These are phyloP conservation scores for Hypholoma sublateritium DNA, from an alignment of 768 basidiomycete species.

Conservation along the genomic window DNA sequence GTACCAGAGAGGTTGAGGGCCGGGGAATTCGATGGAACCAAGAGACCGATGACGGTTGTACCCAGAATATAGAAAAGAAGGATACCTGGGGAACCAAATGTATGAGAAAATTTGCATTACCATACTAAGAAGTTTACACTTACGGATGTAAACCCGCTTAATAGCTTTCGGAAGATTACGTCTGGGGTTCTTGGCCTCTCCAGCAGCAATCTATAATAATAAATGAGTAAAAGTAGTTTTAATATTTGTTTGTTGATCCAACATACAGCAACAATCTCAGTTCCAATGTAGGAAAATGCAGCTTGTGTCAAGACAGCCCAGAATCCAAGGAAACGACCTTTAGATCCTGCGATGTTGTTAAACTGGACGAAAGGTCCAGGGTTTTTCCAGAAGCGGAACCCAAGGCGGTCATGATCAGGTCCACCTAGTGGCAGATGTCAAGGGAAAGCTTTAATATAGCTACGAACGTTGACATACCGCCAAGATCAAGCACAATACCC, in stretches of 20 bases:
- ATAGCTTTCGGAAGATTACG: slow-evolving; percentile 64
- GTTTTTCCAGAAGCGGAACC: slow-evolving; percentile 81
- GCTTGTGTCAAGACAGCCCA: slow-evolving; percentile 74
- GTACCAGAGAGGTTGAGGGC: slow-evolving; percentile 49
- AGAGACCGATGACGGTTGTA: slow-evolving; percentile 76
- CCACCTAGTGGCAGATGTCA: slow-evolving; percentile 53
- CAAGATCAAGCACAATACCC: slow-evolving; percentile 59
- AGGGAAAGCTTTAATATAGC: not conserved
- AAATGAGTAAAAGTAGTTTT: not conserved
- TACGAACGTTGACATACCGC: not conserved
- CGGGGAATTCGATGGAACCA: slow-evolving; percentile 68
- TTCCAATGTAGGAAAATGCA: slow-evolving; percentile 91
- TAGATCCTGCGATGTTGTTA: slow-evolving; percentile 56
- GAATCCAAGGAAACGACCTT: slow-evolving; percentile 71
- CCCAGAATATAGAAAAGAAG: slow-evolving; percentile 76
- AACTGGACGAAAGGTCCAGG: slow-evolving; percentile 89
- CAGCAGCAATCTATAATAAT: slow-evolving; percentile 70
- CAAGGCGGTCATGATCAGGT: slow-evolving; percentile 72
- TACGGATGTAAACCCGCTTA: slow-evolving; percentile 69
- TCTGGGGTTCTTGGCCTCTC: slow-evolving; percentile 89
- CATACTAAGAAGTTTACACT: slow-evolving; percentile 8
- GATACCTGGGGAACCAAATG: slow-evolving; percentile 56
- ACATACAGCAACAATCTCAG: slow-evolving; percentile 88
- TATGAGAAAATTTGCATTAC: not conserved
- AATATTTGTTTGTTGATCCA: not conserved